Conservation (phyloP, 129 eudicot genomes). For the Lactuca saligna region DNA sequence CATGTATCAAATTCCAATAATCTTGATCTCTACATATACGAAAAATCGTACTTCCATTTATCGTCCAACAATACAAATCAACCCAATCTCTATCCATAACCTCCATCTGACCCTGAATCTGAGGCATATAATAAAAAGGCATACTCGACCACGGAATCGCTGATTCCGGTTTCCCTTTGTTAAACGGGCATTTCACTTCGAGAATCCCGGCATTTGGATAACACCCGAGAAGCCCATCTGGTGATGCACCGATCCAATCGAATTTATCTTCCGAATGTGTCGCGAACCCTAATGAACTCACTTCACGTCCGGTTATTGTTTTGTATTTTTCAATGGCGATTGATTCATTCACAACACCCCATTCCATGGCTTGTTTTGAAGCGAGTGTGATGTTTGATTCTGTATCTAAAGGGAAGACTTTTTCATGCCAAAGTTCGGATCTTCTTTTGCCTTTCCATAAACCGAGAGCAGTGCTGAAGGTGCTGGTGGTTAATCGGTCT, state of each 20-base stretch:
- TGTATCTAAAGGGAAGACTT: slow-evolving; percentile 50
- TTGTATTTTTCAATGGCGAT: slow-evolving; percentile 76
- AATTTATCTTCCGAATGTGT: slow-evolving; percentile 65
- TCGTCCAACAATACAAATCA: slow-evolving; percentile 93
- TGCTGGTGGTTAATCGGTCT: slow-evolving; percentile 85
- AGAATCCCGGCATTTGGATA: slow-evolving; percentile 73
- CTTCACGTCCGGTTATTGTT: slow-evolving; percentile 82
- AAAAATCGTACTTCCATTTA: slow-evolving; percentile 83
- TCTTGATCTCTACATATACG: slow-evolving; percentile 66
- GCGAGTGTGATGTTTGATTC: slow-evolving; percentile 31
- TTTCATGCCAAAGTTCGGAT: slow-evolving; percentile 84
- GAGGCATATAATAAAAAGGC: slow-evolving; percentile 99
- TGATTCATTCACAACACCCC: slow-evolving; percentile 82
- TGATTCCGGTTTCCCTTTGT: slow-evolving; percentile 82
- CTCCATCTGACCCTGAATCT: slow-evolving; percentile 98
- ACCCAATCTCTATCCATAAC: slow-evolving; percentile 97
- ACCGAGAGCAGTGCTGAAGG: slow-evolving; percentile 95
- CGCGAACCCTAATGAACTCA: slow-evolving; percentile 69
- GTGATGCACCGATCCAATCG: slow-evolving; percentile 91
- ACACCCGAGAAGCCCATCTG: slow-evolving; percentile 80
- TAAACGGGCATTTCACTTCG: slow-evolving; percentile 91
- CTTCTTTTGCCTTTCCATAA: slow-evolving; percentile 89
- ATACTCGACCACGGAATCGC: slow-evolving; percentile 73
- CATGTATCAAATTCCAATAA: slow-evolving; percentile 79
- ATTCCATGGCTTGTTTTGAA: slow-evolving; percentile 65